Percentiles rank a stretch among this genome's conserved stretches.
phyloP scores from a whole-genome alignment of 202 grass and related monocot genomes.

The Hordeum pubiflorum region DNA sequence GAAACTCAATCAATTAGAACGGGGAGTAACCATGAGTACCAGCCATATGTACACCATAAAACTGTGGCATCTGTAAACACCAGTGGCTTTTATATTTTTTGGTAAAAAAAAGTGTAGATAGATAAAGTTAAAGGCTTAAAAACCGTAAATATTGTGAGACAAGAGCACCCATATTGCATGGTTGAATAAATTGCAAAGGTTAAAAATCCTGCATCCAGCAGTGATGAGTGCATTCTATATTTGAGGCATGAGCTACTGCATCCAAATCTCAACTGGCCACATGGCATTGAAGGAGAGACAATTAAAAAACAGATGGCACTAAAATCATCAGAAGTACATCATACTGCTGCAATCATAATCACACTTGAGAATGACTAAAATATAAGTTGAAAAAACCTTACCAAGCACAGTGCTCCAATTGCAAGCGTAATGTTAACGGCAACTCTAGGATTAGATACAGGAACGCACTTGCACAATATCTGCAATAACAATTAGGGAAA shows the following conservation, averaged over 20 bases:
- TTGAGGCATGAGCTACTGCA: not conserved
- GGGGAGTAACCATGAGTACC: not conserved
- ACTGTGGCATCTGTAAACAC: not conserved
- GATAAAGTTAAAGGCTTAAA: not conserved
- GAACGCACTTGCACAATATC: constrained; percentile 56
- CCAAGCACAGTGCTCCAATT: constrained; percentile 85
- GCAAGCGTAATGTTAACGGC: constrained; percentile 72
- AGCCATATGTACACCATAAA: not conserved
- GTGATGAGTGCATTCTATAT: not conserved
- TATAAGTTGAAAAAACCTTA: constrained; percentile 35
- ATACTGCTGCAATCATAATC: not conserved
- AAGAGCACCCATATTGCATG: not conserved
- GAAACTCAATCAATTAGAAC: not conserved
- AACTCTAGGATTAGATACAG: constrained; percentile 55
- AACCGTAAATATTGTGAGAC: not conserved
- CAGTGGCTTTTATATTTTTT: not conserved
- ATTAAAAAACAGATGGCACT: not conserved
- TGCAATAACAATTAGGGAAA: constrained; percentile 39
- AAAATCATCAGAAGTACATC: not conserved
- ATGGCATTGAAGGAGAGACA: not conserved
- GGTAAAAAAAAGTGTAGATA: not conserved
- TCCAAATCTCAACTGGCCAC: constrained; percentile 6
- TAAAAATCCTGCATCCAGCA: constrained; percentile 2
- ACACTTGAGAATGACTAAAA: constrained; percentile 1
- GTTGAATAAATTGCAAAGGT: not conserved